Conservation (phyloP, 2,329 filamentous ascomycete species). For the Albifimbria verrucaria region DNA sequence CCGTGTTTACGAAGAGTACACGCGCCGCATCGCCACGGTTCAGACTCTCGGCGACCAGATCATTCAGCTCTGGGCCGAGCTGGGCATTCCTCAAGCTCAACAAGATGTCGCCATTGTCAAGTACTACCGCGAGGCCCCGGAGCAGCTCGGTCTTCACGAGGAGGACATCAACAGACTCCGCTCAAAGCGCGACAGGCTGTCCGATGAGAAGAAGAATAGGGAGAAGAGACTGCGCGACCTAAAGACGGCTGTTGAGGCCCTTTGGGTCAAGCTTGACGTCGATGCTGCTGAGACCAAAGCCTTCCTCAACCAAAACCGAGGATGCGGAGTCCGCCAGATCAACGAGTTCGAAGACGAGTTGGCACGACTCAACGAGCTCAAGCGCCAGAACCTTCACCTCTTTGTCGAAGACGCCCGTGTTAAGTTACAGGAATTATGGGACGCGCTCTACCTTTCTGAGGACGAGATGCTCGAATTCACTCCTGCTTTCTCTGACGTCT, state of each 20-base stretch:
- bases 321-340: constrained; percentile 85
- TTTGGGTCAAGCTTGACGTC: constrained; percentile 86
- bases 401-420: constrained; percentile 94
- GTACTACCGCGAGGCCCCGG: constrained; percentile 83
- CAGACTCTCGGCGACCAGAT: constrained; percentile 76
- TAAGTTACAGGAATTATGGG: constrained; percentile 93
- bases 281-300: constrained; percentile 79
- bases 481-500: constrained; percentile 94
- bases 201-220: constrained; percentile 83
- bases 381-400: constrained; percentile 89
- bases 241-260: constrained; percentile 69
- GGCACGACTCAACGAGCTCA: constrained; percentile 80
- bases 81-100: constrained; percentile 90
- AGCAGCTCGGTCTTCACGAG: constrained; percentile 89
- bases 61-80: constrained; percentile 91
- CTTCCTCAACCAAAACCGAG: constrained; percentile 84
- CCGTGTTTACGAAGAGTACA: constrained; percentile 95
- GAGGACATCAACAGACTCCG: constrained; percentile 75
- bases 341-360: constrained; percentile 96
- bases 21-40: constrained; percentile 73
- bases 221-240: constrained; percentile 77
- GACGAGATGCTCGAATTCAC: constrained; percentile 99
- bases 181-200: constrained; percentile 73
- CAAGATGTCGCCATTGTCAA: constrained; percentile 86
- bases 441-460: constrained; percentile 88